Evolutionary conservation across 139 green algal genomes (phyloP), one percentile per base, ranked within the genome.

Genomic region (Auxenochlorella pyrenoidosa): DNA sequence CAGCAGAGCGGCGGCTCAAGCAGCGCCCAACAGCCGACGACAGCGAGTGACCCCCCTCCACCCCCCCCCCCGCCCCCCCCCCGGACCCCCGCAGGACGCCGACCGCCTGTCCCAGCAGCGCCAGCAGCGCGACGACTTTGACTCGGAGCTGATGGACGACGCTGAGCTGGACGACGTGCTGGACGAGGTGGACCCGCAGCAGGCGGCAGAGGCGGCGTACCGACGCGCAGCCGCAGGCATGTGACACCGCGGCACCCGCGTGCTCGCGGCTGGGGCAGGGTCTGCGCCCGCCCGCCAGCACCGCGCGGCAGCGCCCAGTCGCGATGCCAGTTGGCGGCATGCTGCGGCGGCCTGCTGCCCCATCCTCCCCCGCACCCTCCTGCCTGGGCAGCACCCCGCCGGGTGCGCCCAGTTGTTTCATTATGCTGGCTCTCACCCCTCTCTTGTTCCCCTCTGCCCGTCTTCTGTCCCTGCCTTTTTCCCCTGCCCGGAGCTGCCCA

Each of bases 121-220:
- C 0, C 30, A 75, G 63, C 30, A 38, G 80, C 80, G 59, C 13
- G 75, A 91, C 60, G 82, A 85, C 40, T 77, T 88, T 73, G 75
- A 60, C 28, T 36, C 43, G 5, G 80, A 91, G 83, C 51, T 85
- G 36, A 83, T 87, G 58, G 88, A 89, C 24, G 79, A 83, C 28
- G 78, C 51, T 44, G 80, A 75, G 80, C 34, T 86, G 38, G 88
- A 89, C n/a, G 87, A 87, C 54, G 66, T 88, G 47, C 82, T 90
- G 60, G 43, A 86, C 15, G 82, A 88, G 58, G 60, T 89, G 51
- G 87, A 88, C 38, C 59, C 86, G 47, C 76, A 66, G 44, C 58
- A 82, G 76, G 2, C 40, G 22, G 32, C 15, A 12, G 47, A 41
- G n/a, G 44, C 30, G 44, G 26, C 41, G 41, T 60, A 38, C 41